Evolutionary conservation across 305 asterid genomes (phyloP), one percentile per base, ranked within the genome.

Genomic region (Nicotiana rustica): DNA sequence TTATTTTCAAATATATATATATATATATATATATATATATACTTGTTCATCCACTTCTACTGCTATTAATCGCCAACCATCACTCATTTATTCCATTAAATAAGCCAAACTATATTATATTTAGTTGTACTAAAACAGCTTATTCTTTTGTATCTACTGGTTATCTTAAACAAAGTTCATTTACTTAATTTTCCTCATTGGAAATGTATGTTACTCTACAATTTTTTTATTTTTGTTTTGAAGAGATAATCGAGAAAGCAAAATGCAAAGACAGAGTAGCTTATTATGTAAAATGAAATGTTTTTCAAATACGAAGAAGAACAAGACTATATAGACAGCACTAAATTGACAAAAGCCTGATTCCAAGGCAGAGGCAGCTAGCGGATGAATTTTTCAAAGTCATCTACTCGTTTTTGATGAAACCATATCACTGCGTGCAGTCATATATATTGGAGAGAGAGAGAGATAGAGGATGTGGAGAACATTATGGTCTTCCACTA

Each of bases 401-500:
- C 65, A 75, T 52, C 79, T 75, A 52, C 79, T 75, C 79, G 65
- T 75, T 25, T 29, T 75, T 75, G 79, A 80, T 83, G 79, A 36
- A 75, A 66, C 38, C 29, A 76, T 10, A 60, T 2, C 60, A 44
- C 65, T 81, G 84, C 57, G 65, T 14, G 25, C 69, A 79, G 52
- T 61, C 25, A 61, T 64, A 62, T 57, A 60, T 78, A 25, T 36
- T 70, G 18, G 19, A 14, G 62, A 21, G 56, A 57, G 80, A 18
- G 8, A 17, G 56, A 52, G 80, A 79, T 47, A 18, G 18, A 19
- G 65, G 52, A 70, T 65, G 83, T 78, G 83, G 73, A 81, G 82
- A 80, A 66, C 86, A 79, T 79, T 21, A 85, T 85, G 85, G 83
- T 47, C 44, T 31, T 82, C 78, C 83, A 69, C 61, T 38, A 33